Evolutionary conservation across 2,329 filamentous ascomycete genomes (phyloP), one percentile per base, ranked within the genome.

Genomic region (Cercospora sp.): DNA sequence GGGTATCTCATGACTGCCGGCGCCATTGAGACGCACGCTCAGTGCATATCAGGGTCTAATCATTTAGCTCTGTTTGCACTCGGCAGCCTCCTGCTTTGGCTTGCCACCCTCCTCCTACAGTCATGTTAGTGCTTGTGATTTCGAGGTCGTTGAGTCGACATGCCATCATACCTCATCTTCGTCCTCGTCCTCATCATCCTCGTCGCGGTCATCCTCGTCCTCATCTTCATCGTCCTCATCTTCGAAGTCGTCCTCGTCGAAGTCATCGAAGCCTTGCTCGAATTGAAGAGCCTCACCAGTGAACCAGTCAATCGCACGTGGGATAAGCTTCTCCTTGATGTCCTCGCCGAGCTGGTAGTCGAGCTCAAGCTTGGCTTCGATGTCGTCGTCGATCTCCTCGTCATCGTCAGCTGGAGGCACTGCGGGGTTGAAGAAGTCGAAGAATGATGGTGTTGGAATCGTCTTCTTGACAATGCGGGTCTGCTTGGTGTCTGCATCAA

Each of bases 301-400:
- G 82, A 99, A 99, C 95, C 95, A 99, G 83, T 99, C 95, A 76
- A 99, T 95, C 67, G 96, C 95, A 75, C 94, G 93, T 72, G 95
- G 95, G 75, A 99, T 99, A 73, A 99, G 88, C 86, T 99, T 99
- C 88, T 99, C 95, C 86, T 99, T 99, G 84, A 99, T 97, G 79
- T 99, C 95, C 85, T 99, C 95, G 73, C 95, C 95, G 55, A 99
- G 89, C 84, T 98, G 94, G 82, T 98, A 99, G 83, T 99, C 95
- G 63, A 99, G 90, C 85, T 99, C 95, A 66, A 99, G 88, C 72
- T 95, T 94, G 83, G 97, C 94, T 85, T 99, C 95, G 63, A 99
- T 97, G 79, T 99, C 95, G 62, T 90, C 91, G 65, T 91, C 89
- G 69, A 91, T 89, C 73, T 94, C 90, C 74, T 94, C 90, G 51